phyloP scores from a whole-genome alignment of 1,139 yeast species.

The Taphrina deformans region DNA sequence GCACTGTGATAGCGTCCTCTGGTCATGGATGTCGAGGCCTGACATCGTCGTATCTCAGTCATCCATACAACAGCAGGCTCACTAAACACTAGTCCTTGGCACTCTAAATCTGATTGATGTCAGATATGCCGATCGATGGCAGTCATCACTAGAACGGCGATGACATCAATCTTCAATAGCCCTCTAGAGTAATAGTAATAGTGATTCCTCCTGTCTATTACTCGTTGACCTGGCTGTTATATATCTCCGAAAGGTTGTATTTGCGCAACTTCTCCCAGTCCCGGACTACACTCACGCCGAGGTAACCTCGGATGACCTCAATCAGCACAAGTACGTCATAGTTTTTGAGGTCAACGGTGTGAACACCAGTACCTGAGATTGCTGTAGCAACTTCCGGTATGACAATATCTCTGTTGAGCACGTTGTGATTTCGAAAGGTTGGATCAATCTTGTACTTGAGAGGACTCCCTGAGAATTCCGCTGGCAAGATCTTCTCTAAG shows the following conservation, averaged over 20 bases:
- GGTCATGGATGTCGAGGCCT: too few species aligned
- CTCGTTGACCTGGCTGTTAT: neutral
- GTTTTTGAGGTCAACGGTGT: constrained; percentile 74
- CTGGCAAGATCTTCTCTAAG: neutral
- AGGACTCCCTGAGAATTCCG: neutral
- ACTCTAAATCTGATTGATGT: too few species aligned
- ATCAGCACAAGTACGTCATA: constrained; percentile 78
- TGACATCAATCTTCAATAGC: too few species aligned
- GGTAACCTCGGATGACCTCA: constrained; percentile 76
- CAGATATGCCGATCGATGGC: too few species aligned
- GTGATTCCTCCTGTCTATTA: too few species aligned
- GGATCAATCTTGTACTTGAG: constrained; percentile 75
- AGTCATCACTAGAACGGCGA: too few species aligned
- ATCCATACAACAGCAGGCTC: too few species aligned
- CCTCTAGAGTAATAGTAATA: too few species aligned
- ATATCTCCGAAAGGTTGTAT: constrained; percentile 65
- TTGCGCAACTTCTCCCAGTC: constrained; percentile 58
- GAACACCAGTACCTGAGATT: constrained; percentile 73
- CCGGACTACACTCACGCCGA: constrained; percentile 78
- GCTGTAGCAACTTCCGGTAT: constrained; percentile 69
- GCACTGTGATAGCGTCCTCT: too few species aligned
- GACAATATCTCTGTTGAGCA: constrained; percentile 65
- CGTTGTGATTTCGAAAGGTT: constrained; percentile 72
- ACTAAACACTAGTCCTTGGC: too few species aligned
- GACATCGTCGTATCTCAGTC: too few species aligned